Percentiles rank a stretch among this genome's conserved stretches.
These are phyloP conservation scores for Tetracentron sinense DNA, from an alignment of 164 flowering plant species.

Conservation along the genomic window DNA sequence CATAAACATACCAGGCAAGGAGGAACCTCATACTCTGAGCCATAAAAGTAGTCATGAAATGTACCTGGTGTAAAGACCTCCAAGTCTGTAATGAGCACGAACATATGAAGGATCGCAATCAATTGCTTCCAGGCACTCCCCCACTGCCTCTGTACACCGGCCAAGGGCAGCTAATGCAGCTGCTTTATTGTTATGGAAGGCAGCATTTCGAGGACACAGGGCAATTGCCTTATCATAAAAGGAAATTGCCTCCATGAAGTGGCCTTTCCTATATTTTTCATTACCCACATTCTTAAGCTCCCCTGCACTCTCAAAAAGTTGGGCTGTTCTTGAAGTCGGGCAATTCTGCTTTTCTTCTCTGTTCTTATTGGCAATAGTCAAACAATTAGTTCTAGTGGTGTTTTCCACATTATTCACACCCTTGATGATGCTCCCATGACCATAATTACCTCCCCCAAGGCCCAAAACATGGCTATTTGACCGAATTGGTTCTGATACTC, in stretches of 20 bases:
- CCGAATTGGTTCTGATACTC: background rate
- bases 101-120: constrained; percentile 17
- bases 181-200: constrained; percentile 23
- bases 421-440: constrained; percentile 15
- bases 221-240: constrained; percentile 23
- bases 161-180: constrained; percentile 26
- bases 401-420: constrained; percentile 11
- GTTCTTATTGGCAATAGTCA: too few relatives aligned
- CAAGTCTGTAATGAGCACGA: constrained; percentile 24
- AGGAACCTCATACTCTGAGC: too few relatives aligned
- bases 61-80: constrained; percentile 23
- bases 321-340: background rate
- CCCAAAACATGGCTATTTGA: constrained; percentile 16
- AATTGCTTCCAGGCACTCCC: constrained; percentile 21
- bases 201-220: constrained; percentile 19
- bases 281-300: constrained; percentile 23
- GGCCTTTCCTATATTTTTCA: constrained; percentile 20
- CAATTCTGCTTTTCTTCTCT: background rate
- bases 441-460: constrained; percentile 12
- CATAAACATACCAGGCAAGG: too few relatives aligned
- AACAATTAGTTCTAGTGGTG: background rate
- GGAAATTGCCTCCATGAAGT: constrained; percentile 16
- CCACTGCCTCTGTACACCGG: constrained; percentile 18
- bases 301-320: constrained; percentile 2
- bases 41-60: background rate